Base-by-base conservation (phyloP, 345 rosid species). In the Erysimum cheiranthoides region DNA sequence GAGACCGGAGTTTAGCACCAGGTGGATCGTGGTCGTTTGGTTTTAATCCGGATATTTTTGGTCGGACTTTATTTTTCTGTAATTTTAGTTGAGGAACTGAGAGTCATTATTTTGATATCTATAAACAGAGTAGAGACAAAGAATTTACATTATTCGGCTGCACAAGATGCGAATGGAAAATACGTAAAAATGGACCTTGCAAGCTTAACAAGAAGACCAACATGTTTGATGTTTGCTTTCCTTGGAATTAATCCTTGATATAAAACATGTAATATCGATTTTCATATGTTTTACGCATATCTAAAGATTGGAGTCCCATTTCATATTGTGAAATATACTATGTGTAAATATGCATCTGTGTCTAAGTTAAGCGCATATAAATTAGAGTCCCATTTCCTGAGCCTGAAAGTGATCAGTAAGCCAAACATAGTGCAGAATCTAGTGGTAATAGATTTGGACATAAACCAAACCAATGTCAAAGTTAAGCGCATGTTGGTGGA, bases 61-160 rank as follows among this genome's bases (percentile, higher is more conserved):
- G 74, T 1, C 14, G 66, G 10, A 59, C 60, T 35, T 28, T 47
- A 5, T 61, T n/a, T 61, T 71, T 21, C 4, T 71, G 75, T 25
- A 3, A 3, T 0, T 71, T 71, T 45, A 8, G 34, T 35, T 70
- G 59, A 39, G 46, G 2, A 9, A 46, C 10, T 14, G 28, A 27
- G 10, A 9, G 1, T 8, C 59, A 36, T 27, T 14, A 36, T 9
- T 71, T 71, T 10, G 59, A 71, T 27, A 71, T 71, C 36, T 71
- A 59, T 7, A 71, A 60, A 31, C 66, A 71, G 16, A 34, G 16
- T 5, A 59, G 67, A 60, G 39, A 71, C n/a, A 71, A 60, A 58
- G 47, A 57, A 13, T 43, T 4, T 17, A 3, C 17, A 10, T 10
- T 56, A 8, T 45, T 43, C 21, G 46, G 67, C 5, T 59, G 75